Evolutionary conservation across 2,329 filamentous ascomycete genomes (phyloP).

Genomic region (Ceratocystis diversiconidia): DNA sequence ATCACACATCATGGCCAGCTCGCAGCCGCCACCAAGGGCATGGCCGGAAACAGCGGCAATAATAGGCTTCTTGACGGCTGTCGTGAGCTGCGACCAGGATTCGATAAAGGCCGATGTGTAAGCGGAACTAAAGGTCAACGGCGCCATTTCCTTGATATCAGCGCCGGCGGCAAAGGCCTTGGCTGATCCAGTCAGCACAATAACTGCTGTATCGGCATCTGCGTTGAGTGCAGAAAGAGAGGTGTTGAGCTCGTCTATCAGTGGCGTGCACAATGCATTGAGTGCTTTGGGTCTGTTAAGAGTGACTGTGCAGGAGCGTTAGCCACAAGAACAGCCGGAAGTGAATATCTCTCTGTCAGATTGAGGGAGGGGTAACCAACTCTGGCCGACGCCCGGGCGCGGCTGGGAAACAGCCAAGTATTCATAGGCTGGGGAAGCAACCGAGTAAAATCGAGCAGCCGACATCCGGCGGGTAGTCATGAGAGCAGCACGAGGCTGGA

Average conservation of each 20-base stretch:
- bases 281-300: slow-evolving; percentile 89
- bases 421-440: slow-evolving; percentile 46
- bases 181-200: slow-evolving; percentile 76
- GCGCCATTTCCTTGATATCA: slow-evolving; percentile 98
- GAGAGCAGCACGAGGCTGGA: not conserved
- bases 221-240: slow-evolving; percentile 58
- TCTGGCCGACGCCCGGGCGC: slow-evolving; percentile 77
- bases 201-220: slow-evolving; percentile 55
- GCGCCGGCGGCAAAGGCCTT: slow-evolving; percentile 90
- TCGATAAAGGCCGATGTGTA: slow-evolving; percentile 91
- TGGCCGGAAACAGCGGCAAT: slow-evolving; percentile 91
- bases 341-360: not conserved
- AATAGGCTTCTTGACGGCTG: slow-evolving; percentile 78
- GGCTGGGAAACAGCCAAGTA: slow-evolving; percentile 71
- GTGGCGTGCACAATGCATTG: slow-evolving; percentile 81
- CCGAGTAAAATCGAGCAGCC: slow-evolving; percentile 5
- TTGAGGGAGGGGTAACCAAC: slow-evolving; percentile 35
- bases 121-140: slow-evolving; percentile 73
- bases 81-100: slow-evolving; percentile 76
- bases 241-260: slow-evolving; percentile 79
- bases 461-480: not conserved
- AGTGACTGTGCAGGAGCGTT: slow-evolving; percentile 48
- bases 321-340: not conserved
- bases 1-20: slow-evolving; percentile 95
- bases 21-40: slow-evolving; percentile 86